A percentile compares a stretch with the other conserved stretches of the same genome.
These are phyloP conservation scores for Fusarium succisae DNA, from an alignment of 2,329 filamentous ascomycete genomes.

Conservation along the genomic window DNA sequence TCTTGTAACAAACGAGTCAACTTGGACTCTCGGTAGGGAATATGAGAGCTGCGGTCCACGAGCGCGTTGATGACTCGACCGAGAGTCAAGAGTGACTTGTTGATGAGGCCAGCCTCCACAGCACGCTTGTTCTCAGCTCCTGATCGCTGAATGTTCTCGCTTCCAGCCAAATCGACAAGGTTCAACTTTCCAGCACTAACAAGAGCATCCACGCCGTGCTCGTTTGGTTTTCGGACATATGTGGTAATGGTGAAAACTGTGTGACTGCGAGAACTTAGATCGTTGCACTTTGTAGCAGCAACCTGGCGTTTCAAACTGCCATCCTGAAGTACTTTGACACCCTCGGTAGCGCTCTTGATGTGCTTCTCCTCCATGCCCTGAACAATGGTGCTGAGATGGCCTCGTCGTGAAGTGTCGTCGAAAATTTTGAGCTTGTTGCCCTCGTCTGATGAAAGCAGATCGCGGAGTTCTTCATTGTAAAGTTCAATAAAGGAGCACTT, in stretches of 20 bases:
- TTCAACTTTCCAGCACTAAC: conserved; percentile 94
- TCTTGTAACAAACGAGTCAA: conserved; percentile 95
- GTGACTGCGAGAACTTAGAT: conserved; percentile 95
- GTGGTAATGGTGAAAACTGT: conserved; percentile 97
- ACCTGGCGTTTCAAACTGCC: conserved; percentile 96
- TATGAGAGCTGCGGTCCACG: conserved; percentile 88
- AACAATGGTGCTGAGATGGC: conserved; percentile 85
- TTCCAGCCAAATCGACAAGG: conserved; percentile 94
- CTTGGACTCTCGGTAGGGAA: conserved; percentile 93
- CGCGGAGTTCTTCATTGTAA: conserved; percentile 96
- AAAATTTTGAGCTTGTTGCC: conserved; percentile 91
- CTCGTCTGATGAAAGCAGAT: conserved; percentile 85
- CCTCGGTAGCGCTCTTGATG: conserved; percentile 84
- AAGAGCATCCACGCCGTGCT: conserved; percentile 88
- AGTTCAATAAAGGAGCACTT: conserved; percentile 99
- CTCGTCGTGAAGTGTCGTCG: conserved; percentile 87
- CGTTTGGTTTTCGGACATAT: conserved; percentile 82
- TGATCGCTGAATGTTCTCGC: conserved; percentile 96
- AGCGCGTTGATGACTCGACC: conserved; percentile 97
- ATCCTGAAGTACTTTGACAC: conserved; percentile 86
- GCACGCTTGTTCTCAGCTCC: conserved; percentile 98
- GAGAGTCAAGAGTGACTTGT: conserved; percentile 94
- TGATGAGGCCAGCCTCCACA: conserved; percentile 94
- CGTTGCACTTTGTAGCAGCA: conserved; percentile 99
- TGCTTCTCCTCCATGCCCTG: conserved; percentile 98